Percentiles rank a stretch among this genome's conserved stretches.
These are phyloP conservation scores for Hirsutella thompsonii DNA, from an alignment of 2,329 filamentous ascomycete genomes.

Conservation along the genomic window DNA sequence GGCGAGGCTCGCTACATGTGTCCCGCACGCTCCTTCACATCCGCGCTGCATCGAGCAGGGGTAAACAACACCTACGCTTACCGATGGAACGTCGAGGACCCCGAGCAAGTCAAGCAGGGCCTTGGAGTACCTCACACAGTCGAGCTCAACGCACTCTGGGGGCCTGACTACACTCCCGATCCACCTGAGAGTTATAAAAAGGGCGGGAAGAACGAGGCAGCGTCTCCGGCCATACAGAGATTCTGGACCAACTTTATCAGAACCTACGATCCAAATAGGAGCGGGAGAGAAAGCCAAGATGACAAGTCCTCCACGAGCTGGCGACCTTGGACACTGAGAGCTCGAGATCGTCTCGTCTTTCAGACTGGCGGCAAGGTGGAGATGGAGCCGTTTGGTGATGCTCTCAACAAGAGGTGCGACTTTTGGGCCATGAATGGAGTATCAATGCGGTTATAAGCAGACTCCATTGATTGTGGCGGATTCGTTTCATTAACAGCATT, in stretches of 20 bases:
- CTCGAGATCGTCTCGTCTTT: constrained; percentile 23
- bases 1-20: constrained; percentile 23
- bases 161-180: constrained; percentile 38
- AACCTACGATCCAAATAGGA: constrained; percentile 48
- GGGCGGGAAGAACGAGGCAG: constrained; percentile 37
- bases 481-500: no score
- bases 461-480: background rate
- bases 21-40: constrained; percentile 17
- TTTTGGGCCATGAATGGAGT: constrained; percentile 10
- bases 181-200: constrained; percentile 42
- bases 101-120: constrained; percentile 34
- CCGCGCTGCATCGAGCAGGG: constrained; percentile 15
- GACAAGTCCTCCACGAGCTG: constrained; percentile 15
- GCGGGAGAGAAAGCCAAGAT: constrained; percentile 15
- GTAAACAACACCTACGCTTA: constrained; percentile 48
- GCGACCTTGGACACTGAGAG: constrained; percentile 21
- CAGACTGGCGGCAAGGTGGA: constrained; percentile 23
- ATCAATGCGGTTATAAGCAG: constrained; percentile 9
- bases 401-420: constrained; percentile 13
- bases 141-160: constrained; percentile 56
- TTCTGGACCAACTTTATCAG: constrained; percentile 69
- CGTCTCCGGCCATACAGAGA: constrained; percentile 48
- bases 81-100: constrained; percentile 54
- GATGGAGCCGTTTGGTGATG: constrained; percentile 22
- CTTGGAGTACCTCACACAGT: constrained; percentile 54